Evolutionary conservation across 768 basidiomycete genomes (phyloP), one percentile per base, ranked within the genome.

Genomic region (Suillus lakei): DNA sequence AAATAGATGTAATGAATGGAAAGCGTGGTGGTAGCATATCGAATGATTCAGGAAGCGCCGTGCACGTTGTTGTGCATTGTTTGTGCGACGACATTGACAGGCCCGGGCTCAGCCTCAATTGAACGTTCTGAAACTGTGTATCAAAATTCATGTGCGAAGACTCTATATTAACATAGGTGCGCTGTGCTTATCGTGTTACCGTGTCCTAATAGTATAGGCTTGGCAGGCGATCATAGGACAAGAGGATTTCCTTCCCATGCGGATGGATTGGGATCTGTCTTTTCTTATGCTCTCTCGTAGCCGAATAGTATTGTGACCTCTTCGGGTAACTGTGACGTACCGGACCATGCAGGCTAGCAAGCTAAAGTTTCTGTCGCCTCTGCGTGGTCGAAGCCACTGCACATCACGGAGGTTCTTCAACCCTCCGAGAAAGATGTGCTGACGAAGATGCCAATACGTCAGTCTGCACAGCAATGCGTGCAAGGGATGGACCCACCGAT

Each of bases 21-120:
- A 32, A 34, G 21, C 12, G 36, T n/a, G 32, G 51, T 53, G 30
- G 50, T 53, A 10, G 30, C 18, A 28, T 26, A 18, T 51, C 5
- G 50, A 51, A 51, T 30, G 28, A 53, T 53, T 53, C 28, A 21
- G 8, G 50, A 16, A 50, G 26, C 7, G 38, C 15, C 41, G 41
- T 7, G 41, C 39, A 15, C 39, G 16, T 32, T 54, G 32, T 54
- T 54, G 53, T 54, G 21, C 12, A 3, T 54, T 54, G 3, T 54
- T 54, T 54, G 53, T 53, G 10, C 18, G 6, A 53, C 32, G 51
- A 21, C 51, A 53, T 54, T 54, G 53, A 54, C 53, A 32, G 30
- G 53, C 13, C 13, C 39, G 13, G 39, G 39, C 53, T 12, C 4
- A 28, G 50, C 51, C 30, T 30, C 48, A 15, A n/a, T n/a, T n/a